These are phyloP conservation scores for Fusarium ramigenum DNA, from an alignment of 2,329 filamentous ascomycete genomes.

Conservation along the genomic window DNA sequence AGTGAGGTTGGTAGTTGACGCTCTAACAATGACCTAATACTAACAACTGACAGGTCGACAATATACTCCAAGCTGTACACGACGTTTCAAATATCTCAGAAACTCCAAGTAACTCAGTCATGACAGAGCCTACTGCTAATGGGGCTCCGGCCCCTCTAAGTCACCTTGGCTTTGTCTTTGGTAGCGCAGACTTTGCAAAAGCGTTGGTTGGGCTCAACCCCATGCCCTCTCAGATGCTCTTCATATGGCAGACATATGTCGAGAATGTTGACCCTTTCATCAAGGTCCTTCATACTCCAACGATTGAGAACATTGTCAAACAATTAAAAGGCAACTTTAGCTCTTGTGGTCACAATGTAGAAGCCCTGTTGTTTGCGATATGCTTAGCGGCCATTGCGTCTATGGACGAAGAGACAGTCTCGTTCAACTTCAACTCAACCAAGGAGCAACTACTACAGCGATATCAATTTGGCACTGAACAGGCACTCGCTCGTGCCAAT, in stretches of 20 bases:
- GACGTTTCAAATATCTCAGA: constrained; percentile 33
- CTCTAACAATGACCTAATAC: neutral
- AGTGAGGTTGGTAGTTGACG: constrained; percentile 29
- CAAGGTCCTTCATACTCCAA: constrained; percentile 42
- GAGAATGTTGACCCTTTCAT: constrained; percentile 46
- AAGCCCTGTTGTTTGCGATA: constrained; percentile 43
- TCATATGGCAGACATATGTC: constrained; percentile 45
- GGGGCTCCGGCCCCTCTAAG: neutral
- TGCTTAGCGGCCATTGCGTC: constrained; percentile 42
- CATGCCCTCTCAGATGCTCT: constrained; percentile 42
- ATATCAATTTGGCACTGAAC: constrained; percentile 38
- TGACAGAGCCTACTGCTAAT: neutral
- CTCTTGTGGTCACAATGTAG: constrained; percentile 17
- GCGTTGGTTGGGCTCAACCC: constrained; percentile 35
- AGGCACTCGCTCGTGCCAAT: constrained; percentile 36
- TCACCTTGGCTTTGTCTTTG: constrained; percentile 35
- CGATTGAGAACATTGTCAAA: constrained; percentile 28
- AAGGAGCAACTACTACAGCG: constrained; percentile 29
- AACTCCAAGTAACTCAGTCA: neutral
- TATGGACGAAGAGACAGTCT: constrained; percentile 33
- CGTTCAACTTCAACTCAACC: constrained; percentile 25
- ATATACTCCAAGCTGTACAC: constrained; percentile 45
- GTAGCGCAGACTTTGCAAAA: constrained; percentile 4
- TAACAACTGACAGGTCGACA: constrained; percentile 39
- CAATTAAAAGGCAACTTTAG: constrained; percentile 33